Evolutionary conservation across 306 rosid species (phyloP).

Genomic region (Pyrus betulifolia): DNA sequence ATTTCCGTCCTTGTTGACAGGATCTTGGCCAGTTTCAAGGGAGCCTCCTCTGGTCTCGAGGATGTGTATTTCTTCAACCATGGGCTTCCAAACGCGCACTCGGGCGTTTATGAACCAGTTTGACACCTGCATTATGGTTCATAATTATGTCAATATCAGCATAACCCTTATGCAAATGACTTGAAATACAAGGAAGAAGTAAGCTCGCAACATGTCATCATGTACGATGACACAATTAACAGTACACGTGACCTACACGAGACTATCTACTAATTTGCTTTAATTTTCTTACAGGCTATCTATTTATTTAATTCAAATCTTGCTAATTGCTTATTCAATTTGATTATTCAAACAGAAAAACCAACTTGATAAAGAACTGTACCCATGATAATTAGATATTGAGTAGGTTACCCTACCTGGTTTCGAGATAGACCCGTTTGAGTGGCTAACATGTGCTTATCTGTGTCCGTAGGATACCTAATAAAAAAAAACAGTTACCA

Average conservation of each 20-base stretch:
- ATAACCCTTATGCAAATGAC: not conserved
- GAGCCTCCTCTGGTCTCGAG: conserved; percentile 71
- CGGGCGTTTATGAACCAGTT: conserved; percentile 92
- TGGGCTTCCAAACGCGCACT: conserved; percentile 94
- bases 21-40: conserved; percentile 18
- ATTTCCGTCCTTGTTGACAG: conserved; percentile 21
- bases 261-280: not conserved
- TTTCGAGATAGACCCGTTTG: conserved; percentile 95
- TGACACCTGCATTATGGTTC: conserved; percentile 51
- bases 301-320: not conserved
- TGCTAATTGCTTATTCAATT: conserved; percentile 10
- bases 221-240: not conserved
- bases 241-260: not conserved
- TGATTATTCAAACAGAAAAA: not conserved
- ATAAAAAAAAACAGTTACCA: not conserved
- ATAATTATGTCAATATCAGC: not conserved
- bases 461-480: conserved; percentile 98
- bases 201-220: not conserved
- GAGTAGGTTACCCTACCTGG: conserved; percentile 58
- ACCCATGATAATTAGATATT: conserved; percentile 10
- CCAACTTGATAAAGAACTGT: not conserved
- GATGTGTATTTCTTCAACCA: conserved; percentile 96
- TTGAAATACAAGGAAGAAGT: not conserved
- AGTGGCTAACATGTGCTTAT: conserved; percentile 88
- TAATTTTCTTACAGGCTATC: not conserved